Base-by-base conservation (phyloP, 805 yeast species). In the Debaryomyces tyrocola region DNA sequence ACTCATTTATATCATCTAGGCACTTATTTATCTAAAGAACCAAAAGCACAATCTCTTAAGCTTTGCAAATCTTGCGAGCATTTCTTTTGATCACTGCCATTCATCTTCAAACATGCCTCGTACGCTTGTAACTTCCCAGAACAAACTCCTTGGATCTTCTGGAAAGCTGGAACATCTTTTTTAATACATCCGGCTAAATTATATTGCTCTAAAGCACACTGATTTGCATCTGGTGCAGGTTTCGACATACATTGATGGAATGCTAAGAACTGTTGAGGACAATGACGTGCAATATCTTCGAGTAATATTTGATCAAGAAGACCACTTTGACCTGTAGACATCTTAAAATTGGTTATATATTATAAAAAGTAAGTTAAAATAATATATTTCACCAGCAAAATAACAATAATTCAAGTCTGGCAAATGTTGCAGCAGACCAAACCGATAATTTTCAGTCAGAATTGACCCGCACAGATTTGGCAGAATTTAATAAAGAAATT, bases 261-360 rank as follows among this genome's bases (percentile, higher is more conserved):
- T 21, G 76, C 79, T 46, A 87, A 66, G 53, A 88, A 87, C 57
- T 82, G 78, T 49, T 79, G 82, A 0, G 95, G 94, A 62, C 96
- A 88, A 58, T 75, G 70, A 45, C 80, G 77, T 11, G 95, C 90
- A 47, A 86, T 81, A 57, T 88, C 96, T 50, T 87, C 90, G 50
- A 88, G 78, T 28, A 88, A 76, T 42, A 85, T 70, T 59, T 87
- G 91, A 64, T 88, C 96, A 27, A 88, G 64, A 10, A 73, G 41
- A 27, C 56, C 56, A 48, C 43, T 48, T 35, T 43, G 43, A 10
- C 24, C 39, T 9, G 33, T 7, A 12, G 43, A 34, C 47, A 44
- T 44, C 2, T 31, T 31, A 6, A 44, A 40, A 40, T 9, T 7
- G 27, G 10, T 9, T 24, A 6, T 24, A 24, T 2, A 6, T 24